These are phyloP conservation scores for Boletellus deceptivus DNA, from an alignment of 1,284 basidiomycete species.

Conservation along the genomic window DNA sequence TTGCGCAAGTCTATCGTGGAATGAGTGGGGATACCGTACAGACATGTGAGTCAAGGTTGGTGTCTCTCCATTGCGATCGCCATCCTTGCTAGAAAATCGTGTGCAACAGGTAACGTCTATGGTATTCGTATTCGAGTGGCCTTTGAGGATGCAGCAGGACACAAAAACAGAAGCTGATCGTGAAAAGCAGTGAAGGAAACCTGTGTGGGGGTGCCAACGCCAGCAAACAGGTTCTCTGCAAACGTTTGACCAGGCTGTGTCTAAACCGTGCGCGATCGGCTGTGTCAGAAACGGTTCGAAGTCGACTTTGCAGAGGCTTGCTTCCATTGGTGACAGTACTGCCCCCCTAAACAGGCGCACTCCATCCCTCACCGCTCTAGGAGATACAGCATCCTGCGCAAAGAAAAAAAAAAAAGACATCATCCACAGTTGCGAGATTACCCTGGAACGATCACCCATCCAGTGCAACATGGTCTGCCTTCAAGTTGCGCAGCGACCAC, in stretches of 20 bases:
- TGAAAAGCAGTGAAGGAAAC: constrained; percentile 24
- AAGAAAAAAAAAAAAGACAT: constrained; percentile 38
- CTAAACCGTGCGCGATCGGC: constrained; percentile 7
- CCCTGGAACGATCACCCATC: background rate
- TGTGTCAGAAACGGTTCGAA: constrained; percentile 26
- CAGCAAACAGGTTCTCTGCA: constrained; percentile 6
- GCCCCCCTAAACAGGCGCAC: constrained; percentile 35
- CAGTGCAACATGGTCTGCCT: background rate
- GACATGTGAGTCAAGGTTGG: no score
- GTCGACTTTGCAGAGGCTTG: background rate
- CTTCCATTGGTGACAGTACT: constrained; percentile 11
- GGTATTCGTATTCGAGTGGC: no score
- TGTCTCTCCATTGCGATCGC: no score
- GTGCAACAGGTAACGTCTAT: no score
- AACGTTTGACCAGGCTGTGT: constrained; percentile 6
- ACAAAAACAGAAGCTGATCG: constrained; percentile 2
- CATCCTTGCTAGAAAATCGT: no score
- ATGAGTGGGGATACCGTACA: no score
- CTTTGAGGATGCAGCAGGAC: no score
- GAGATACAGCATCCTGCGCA: constrained; percentile 40
- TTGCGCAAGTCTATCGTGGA: no score
- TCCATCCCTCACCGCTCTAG: constrained; percentile 40
- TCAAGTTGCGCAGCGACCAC: constrained; percentile 31
- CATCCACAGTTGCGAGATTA: constrained; percentile 42
- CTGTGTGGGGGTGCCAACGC: constrained; percentile 17